Evolutionary conservation across 2,329 filamentous ascomycete genomes (phyloP).

Genomic region (Lizonia empirigonia): DNA sequence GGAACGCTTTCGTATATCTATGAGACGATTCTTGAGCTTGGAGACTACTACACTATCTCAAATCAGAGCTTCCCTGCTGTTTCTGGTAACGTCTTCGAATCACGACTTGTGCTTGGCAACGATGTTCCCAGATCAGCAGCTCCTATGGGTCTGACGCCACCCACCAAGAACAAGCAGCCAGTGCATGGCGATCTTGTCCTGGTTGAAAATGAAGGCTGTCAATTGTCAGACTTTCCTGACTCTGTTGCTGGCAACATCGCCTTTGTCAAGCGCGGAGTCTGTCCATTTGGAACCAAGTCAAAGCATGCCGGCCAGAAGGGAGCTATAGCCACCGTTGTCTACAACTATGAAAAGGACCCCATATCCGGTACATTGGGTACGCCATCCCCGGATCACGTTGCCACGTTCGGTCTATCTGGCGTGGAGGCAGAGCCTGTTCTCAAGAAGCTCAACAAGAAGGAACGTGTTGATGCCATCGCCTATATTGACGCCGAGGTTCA

Average conservation of each 20-base stretch:
- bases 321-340: constrained; percentile 74
- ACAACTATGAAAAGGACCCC: constrained; percentile 71
- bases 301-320: constrained; percentile 71
- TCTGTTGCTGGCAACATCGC: constrained; percentile 69
- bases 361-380: constrained; percentile 71
- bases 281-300: constrained; percentile 75
- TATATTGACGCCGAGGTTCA: constrained; percentile 56
- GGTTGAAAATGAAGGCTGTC: constrained; percentile 43
- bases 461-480: constrained; percentile 51
- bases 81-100: constrained; percentile 45
- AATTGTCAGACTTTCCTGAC: constrained; percentile 64
- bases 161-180: constrained; percentile 46
- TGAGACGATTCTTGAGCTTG: constrained; percentile 43
- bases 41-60: constrained; percentile 49
- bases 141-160: constrained; percentile 45
- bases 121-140: constrained; percentile 42
- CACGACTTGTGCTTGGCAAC: constrained; percentile 43
- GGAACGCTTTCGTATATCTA: constrained; percentile 49
- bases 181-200: constrained; percentile 44
- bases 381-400: constrained; percentile 63
- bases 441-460: constrained; percentile 58
- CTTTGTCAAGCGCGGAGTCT: constrained; percentile 72
- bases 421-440: constrained; percentile 62
- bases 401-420: constrained; percentile 72
- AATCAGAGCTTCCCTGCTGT: constrained; percentile 48